These are phyloP conservation scores for Phenoliferia sp. DNA, from an alignment of 1,284 basidiomycete species.

Conservation along the genomic window DNA sequence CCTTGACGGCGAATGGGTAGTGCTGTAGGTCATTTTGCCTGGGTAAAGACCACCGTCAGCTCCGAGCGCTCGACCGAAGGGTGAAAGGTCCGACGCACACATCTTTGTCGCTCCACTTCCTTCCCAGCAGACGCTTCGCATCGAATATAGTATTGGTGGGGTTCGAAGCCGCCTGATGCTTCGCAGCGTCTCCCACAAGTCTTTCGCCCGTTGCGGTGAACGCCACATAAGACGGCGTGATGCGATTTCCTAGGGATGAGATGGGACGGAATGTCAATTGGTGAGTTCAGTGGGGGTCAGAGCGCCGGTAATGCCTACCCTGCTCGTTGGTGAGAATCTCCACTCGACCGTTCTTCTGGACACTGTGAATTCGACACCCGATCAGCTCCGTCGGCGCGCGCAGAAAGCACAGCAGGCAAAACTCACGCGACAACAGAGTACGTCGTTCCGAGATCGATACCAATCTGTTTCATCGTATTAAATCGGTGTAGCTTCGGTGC, in stretches of 20 bases:
- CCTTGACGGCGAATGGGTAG: too few relatives aligned
- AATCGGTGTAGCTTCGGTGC: too few relatives aligned
- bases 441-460: background rate
- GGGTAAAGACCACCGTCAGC: too few relatives aligned
- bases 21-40: too few relatives aligned
- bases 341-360: slow-evolving; percentile 84
- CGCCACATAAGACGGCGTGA: slow-evolving; percentile 75
- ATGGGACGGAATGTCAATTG: background rate
- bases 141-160: slow-evolving; percentile 88
- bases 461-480: too few relatives aligned
- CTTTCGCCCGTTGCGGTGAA: slow-evolving; percentile 76
- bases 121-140: slow-evolving; percentile 89
- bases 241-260: slow-evolving; percentile 79
- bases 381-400: too few relatives aligned
- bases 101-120: slow-evolving; percentile 72
- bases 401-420: too few relatives aligned
- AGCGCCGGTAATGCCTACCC: background rate
- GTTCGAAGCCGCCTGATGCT: slow-evolving; percentile 28
- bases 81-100: slow-evolving; percentile 66
- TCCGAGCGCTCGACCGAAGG: background rate
- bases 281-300: background rate
- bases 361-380: slow-evolving; percentile 87
- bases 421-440: background rate
- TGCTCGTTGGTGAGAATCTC: slow-evolving; percentile 85
- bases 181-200: slow-evolving; percentile 59